Base-by-base conservation (phyloP, 2,329 filamentous ascomycete genomes). In the Xylariaceae sp. region DNA sequence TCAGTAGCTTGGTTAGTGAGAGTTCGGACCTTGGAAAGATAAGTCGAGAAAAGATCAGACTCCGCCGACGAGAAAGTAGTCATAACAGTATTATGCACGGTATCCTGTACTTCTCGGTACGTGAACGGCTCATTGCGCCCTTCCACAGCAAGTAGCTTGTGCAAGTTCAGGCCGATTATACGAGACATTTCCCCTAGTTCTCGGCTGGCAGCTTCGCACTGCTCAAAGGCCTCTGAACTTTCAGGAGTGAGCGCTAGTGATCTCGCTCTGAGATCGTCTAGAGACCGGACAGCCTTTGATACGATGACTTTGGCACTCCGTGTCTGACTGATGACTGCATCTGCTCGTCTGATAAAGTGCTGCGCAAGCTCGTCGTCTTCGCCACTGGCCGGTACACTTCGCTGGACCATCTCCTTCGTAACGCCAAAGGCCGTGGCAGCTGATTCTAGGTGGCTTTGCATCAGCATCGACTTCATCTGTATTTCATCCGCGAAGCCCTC, bases 261-360 rank as follows among this genome's bases (percentile, higher is more conserved):
- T 47, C 91, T 79, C 2, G 83, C 78, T 68, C 86, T 85, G 51
- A 95, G 79, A 53, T 96, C 91, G 56, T 89, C 83, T 12, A 96
- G 74, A 16, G 88, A 84, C 49, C 87, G 83, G 40, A 89, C 80
- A 5, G 88, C 82, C 74, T 95, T 95, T 52, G 85, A 83, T 45
- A 88, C 83, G 46, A 92, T 80, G 32, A 96, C 88, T 76, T 95
- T 96, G 52, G 87, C 81, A 67, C 88, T 91, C 56, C 92, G 83
- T 7, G 88, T 88, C 65, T 91, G 86, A 13, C 82, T 84, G 55
- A 91, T 80, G 51, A 91, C 81, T 15, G 78, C 70, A 55, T 95
- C 90, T 1, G 86, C 76, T 68, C 86, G 88, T 64, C 83, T 84
- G 29, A 80, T 70, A 62, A 95, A 86, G 62, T 87, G 79, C 56